Conservation (phyloP, 1,139 yeast species). For the Yamadazyma spencermartinsiae region DNA sequence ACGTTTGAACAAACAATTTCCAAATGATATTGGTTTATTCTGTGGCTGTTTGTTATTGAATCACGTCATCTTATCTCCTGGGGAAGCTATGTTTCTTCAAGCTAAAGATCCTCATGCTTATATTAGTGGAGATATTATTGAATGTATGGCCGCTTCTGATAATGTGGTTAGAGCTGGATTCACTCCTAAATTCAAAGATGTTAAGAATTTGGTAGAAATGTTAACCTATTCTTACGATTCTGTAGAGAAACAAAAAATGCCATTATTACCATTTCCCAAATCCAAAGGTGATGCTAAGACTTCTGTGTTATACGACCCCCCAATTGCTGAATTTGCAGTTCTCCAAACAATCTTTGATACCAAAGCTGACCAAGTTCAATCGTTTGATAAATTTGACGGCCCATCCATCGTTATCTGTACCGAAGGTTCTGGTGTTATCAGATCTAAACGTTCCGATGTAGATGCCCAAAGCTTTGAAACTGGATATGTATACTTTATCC, state of each 20-base stretch:
- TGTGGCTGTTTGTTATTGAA: slow-evolving; percentile 93
- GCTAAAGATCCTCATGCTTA: slow-evolving; percentile 99
- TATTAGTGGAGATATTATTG: slow-evolving; percentile 94
- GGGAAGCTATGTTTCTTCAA: slow-evolving; percentile 94
- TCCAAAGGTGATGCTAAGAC: slow-evolving; percentile 64
- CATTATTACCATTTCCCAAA: slow-evolving; percentile 59
- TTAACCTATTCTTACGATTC: slow-evolving; percentile 87
- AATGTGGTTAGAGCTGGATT: slow-evolving; percentile 98
- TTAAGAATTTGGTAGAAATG: slow-evolving; percentile 82
- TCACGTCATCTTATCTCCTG: slow-evolving; percentile 79
- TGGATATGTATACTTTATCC: slow-evolving; percentile 84
- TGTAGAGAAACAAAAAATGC: slow-evolving; percentile 91
- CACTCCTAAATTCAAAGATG: slow-evolving; percentile 98
- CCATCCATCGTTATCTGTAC: slow-evolving; percentile 88
- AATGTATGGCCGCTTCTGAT: slow-evolving; percentile 99
- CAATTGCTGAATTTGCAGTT: slow-evolving; percentile 93
- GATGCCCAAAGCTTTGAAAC: slow-evolving; percentile 43
- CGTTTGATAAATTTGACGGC: slow-evolving; percentile 66
- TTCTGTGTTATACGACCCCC: slow-evolving; percentile 83
- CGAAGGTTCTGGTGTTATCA: slow-evolving; percentile 67
- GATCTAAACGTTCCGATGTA: slow-evolving; percentile 38
- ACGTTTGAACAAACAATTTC: slow-evolving; percentile 83
- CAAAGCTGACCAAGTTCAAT: slow-evolving; percentile 44
- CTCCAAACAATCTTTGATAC: slow-evolving; percentile 64
- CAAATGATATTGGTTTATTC: slow-evolving; percentile 90